Base-by-base conservation (phyloP, 2,329 filamentous ascomycete genomes). In the Colletotrichum tropicicola region DNA sequence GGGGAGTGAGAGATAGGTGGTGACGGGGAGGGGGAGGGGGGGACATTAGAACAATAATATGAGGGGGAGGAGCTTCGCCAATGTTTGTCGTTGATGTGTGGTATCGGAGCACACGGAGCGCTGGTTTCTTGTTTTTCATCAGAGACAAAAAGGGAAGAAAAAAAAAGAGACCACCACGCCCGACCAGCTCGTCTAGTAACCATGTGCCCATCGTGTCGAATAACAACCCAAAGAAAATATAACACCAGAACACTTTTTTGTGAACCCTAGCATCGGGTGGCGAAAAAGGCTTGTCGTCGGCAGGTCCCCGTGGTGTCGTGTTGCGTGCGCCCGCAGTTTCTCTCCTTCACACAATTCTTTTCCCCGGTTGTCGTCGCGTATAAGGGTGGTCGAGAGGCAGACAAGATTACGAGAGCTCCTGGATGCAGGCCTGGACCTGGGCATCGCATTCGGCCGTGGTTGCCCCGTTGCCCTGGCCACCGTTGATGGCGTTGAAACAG, bases 401-500 rank as follows among this genome's bases (percentile, higher is more conserved):
- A 10, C 48, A 37, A 43, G 35, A 27, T 69, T 71, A 75, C 37
- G 74, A 73, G 43, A 74, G 70, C n/a, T 77, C 75, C 28, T 74
- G 71, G 21, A 75, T 68, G 63, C 84, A 86, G 25, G 77, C 70
- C 15, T 67, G 68, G 70, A 88, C 80, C 76, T 91, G 89, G 5
- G 77, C 71, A 66, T 83, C 79, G 78, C 89, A 91, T 59, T 89
- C 82, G n/a, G 71, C 67, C 27, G 84, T 75, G 4, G 75, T 78
- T 63, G 80, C 73, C 41, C 79, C 80, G 4, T 72, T 68, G 13
- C 79, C 69, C 53, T 75, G 62, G 19, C 87, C 85, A 12, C 77
- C 70, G 74, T 90, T 90, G 60, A 84, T 85, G 27, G 83, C 83
- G 67, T 88, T 77, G 12, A 84, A 79, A 71, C 89, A 91, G 4